Percentiles rank a stretch among this genome's conserved stretches.
Conservation (phyloP, 2,329 filamentous ascomycete genomes). For the Metarhizium humberi region DNA sequence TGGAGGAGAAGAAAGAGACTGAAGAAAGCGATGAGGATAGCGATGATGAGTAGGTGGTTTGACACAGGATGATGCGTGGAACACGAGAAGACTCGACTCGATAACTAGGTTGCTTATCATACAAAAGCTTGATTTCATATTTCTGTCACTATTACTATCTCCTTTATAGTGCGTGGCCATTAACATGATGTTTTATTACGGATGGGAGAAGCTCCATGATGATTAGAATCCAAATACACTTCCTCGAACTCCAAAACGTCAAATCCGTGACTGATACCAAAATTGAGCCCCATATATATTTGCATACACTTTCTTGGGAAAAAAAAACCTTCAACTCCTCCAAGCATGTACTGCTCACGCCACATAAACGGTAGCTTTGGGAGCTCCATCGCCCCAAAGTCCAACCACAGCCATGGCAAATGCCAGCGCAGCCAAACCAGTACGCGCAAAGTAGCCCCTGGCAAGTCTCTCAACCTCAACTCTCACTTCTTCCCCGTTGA, state of each 20-base stretch:
- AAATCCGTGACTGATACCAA: neutral
- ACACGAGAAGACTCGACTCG: neutral
- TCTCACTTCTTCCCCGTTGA: conserved; percentile 56
- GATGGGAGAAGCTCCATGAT: neutral
- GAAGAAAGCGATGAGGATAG: conserved; percentile 6
- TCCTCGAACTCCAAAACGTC: neutral
- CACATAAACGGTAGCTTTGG: conserved; percentile 23
- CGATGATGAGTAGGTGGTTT: neutral
- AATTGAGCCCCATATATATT: neutral
- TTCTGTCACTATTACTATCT: neutral
- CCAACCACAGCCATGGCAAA: conserved; percentile 55
- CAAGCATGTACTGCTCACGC: conserved; percentile 14
- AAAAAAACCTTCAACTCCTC: neutral
- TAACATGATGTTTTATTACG: neutral
- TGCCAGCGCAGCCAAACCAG: conserved; percentile 42
- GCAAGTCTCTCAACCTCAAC: conserved; percentile 45
- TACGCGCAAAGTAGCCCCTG: conserved; percentile 44
- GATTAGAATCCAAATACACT: neutral
- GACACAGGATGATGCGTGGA: neutral
- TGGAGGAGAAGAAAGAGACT: conserved; percentile 8
- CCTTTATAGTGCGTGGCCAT: neutral
- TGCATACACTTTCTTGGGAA: neutral
- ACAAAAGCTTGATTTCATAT: neutral
- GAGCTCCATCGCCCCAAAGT: conserved; percentile 55
- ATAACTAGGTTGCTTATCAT: neutral